phyloP scores from a whole-genome alignment of 176 grass and related monocot genomes.

The Aegilops sharonensis region DNA sequence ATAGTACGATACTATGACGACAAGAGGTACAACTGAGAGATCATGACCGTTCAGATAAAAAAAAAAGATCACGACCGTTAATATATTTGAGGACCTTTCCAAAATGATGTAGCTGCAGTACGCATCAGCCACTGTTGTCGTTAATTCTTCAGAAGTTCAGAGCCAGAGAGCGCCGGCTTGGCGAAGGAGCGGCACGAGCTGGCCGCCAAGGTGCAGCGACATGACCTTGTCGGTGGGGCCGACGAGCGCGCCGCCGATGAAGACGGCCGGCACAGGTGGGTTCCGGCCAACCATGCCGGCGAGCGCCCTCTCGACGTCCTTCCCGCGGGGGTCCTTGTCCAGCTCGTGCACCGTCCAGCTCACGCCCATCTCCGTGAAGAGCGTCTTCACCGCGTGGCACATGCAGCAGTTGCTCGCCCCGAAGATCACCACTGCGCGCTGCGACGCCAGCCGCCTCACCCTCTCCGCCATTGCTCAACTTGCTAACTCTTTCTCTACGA shows the following conservation, averaged over 20 bases:
- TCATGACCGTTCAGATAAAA: background rate
- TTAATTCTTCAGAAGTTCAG: slow-evolving; percentile 4
- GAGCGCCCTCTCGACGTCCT: slow-evolving; percentile 51
- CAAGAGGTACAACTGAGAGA: background rate
- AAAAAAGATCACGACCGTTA: background rate
- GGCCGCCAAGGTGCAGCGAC: slow-evolving; percentile 55
- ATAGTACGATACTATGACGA: background rate
- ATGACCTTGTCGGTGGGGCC: slow-evolving; percentile 66
- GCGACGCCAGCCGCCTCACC: slow-evolving; percentile 49
- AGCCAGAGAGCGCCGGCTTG: slow-evolving; percentile 72
- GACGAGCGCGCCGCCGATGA: slow-evolving; percentile 64
- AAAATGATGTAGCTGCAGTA: background rate
- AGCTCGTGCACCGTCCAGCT: slow-evolving; percentile 54
- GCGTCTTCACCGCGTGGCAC: slow-evolving; percentile 40
- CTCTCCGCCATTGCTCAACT: slow-evolving; percentile 42
- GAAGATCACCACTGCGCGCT: slow-evolving; percentile 69
- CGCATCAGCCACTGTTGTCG: background rate
- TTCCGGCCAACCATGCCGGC: slow-evolving; percentile 51
- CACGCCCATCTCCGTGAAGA: too few relatives aligned
- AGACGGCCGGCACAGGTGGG: slow-evolving; percentile 55
- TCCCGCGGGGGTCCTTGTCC: slow-evolving; percentile 52
- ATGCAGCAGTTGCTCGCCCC: slow-evolving; percentile 67
- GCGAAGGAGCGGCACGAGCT: slow-evolving; percentile 63
- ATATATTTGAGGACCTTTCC: background rate
- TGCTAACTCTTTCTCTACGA: background rate